A percentile compares a stretch with the other conserved stretches of the same genome.
Conservation (phyloP, 192 early-diverging fungal genomes). For the Coemansia sp. region DNA sequence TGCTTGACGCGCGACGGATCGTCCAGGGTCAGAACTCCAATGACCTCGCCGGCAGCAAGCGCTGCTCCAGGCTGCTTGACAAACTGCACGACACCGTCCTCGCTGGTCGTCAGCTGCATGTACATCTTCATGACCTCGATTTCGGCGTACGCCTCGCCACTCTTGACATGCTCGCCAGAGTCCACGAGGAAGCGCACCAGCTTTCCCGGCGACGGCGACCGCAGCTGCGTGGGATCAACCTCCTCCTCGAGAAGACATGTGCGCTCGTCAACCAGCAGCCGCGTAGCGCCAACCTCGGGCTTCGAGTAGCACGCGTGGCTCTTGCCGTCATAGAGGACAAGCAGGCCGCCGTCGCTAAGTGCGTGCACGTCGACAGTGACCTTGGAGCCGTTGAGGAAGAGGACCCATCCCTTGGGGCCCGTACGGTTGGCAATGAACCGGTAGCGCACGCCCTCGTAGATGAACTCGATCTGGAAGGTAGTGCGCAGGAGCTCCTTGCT, state of each 20-base stretch:
- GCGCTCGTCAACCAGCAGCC: constrained; percentile 87
- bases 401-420: constrained; percentile 74
- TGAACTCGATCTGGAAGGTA: constrained; percentile 82
- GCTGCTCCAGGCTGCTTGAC: constrained; percentile 84
- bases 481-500: constrained; percentile 71
- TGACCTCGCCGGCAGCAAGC: constrained; percentile 87
- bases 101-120: constrained; percentile 92
- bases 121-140: constrained; percentile 99
- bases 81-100: constrained; percentile 88
- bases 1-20: constrained; percentile 90
- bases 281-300: constrained; percentile 85
- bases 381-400: constrained; percentile 80
- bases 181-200: constrained; percentile 92
- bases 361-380: constrained; percentile 81
- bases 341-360: constrained; percentile 87
- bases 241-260: constrained; percentile 94
- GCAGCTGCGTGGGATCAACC: constrained; percentile 93
- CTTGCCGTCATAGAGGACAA: constrained; percentile 88
- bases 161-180: constrained; percentile 84
- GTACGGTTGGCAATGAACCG: constrained; percentile 79
- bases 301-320: constrained; percentile 90
- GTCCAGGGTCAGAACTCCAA: constrained; percentile 90
- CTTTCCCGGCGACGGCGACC: constrained; percentile 95
- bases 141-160: constrained; percentile 93
- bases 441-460: constrained; percentile 90